Evolutionary conservation across 1,284 basidiomycete species (phyloP), one percentile per base, ranked within the genome.

Genomic region (Papiliotrema terrestris): DNA sequence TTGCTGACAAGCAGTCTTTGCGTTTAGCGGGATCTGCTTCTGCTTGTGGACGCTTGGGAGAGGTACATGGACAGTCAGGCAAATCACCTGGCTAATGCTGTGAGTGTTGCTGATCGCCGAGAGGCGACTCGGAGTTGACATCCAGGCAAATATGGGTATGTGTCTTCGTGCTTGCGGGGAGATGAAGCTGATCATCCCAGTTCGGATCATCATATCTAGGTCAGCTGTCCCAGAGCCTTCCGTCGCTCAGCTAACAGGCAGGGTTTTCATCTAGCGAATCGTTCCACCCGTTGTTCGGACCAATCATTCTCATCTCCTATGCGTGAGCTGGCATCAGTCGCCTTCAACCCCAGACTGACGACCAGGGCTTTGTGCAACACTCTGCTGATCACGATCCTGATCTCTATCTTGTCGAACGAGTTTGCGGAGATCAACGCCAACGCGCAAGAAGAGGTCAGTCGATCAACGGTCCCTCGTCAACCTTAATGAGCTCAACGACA

Each of bases 361-460:
- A 60, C 44, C 26, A 66, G 62, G 20, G 70, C 67, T 2, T 58
- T 77, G 17, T 73, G 73, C 57, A 74, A 74, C 57, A 71, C 72
- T n/a, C 58, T 77, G 36, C 61, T 70, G n/a, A 67, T 78, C 22
- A 67, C 76, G 83, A 88, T 93, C 65, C 79, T 95, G 32, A 91
- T 91, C 56, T 91, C 88, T 3, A 88, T 91, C 53, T 76, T 93
- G 39, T 89, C 89, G 5, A 89, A 90, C 68, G 92, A 89, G 1
- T 90, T 90, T 60, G 85, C 88, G 8, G 80, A 82, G 52, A 90
- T 94, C 63, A 86, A 87, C 72, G 79, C 83, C 83, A 91, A 91
- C 75, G 88, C 89, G 6, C 61, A 83, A 41, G 83, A 88, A 77
- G 90, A 92, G 80, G 87, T 87, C 56, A 39, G 25, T 13, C 13